A percentile compares a stretch with the other conserved stretches of the same genome.
Conservation (phyloP, 441 rosid species). For the Jatropha podagrica region DNA sequence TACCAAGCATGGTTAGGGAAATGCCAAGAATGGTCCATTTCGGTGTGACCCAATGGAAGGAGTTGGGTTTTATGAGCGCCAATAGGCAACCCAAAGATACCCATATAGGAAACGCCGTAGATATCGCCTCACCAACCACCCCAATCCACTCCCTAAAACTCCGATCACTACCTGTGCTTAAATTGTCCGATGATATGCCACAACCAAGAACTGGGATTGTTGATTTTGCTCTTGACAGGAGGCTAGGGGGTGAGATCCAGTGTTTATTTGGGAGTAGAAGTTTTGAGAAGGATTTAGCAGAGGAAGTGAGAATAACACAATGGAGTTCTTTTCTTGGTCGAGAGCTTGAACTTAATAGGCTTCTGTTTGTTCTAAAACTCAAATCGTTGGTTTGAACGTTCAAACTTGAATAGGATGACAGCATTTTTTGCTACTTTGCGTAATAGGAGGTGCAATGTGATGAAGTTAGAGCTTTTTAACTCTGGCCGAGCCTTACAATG, state of each 20-base stretch:
- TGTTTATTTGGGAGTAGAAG: neutral
- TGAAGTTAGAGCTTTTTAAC: too few species aligned
- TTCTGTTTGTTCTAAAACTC: slow-evolving; percentile 3
- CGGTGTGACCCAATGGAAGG: slow-evolving; percentile 79
- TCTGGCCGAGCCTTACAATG: too few species aligned
- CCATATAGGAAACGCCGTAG: slow-evolving; percentile 86
- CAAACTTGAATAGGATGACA: slow-evolving; percentile 14
- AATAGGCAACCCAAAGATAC: slow-evolving; percentile 71
- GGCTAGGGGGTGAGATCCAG: neutral
- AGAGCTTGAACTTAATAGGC: neutral
- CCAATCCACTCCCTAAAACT: slow-evolving; percentile 64
- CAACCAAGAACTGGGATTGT: slow-evolving; percentile 28
- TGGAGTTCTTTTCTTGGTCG: slow-evolving; percentile 3
- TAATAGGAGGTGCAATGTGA: too few species aligned
- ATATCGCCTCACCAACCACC: slow-evolving; percentile 56
- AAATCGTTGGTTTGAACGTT: neutral
- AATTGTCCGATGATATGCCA: slow-evolving; percentile 55
- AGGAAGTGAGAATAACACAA: neutral
- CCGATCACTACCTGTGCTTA: slow-evolving; percentile 24
- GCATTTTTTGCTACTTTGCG: slow-evolving; percentile 15
- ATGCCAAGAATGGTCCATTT: slow-evolving; percentile 58
- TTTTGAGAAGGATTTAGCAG: slow-evolving; percentile 4
- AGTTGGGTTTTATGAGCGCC: slow-evolving; percentile 61
- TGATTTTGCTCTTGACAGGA: neutral
- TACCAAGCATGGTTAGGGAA: slow-evolving; percentile 81